phyloP scores from a whole-genome alignment of 352 stramenopile species.

The Phytophthora capsici region DNA sequence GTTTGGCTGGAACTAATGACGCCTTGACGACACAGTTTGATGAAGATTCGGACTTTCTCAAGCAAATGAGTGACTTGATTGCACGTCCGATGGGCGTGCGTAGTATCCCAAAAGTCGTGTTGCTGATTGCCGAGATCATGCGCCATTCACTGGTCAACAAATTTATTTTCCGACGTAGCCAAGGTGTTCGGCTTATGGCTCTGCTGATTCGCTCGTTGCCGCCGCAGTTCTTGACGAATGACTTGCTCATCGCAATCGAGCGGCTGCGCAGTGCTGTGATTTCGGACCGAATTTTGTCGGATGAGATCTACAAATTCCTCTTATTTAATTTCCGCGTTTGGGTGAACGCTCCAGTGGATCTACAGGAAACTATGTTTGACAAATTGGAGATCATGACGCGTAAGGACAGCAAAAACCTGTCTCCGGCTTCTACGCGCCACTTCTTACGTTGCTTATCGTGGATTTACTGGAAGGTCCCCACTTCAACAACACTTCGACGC shows the following conservation, averaged over 20 bases:
- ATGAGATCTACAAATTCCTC: constrained; percentile 86
- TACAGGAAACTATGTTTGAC: constrained; percentile 80
- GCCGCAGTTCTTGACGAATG: constrained; percentile 66
- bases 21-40: constrained; percentile 69
- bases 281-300: constrained; percentile 76
- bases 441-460: constrained; percentile 85
- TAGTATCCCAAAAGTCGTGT: constrained; percentile 77
- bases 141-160: constrained; percentile 89
- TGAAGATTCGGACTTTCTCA: constrained; percentile 76
- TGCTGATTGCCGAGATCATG: constrained; percentile 86
- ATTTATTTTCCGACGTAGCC: constrained; percentile 82
- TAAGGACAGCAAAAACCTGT: constrained; percentile 75
- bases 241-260: constrained; percentile 78
- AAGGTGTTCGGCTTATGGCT: constrained; percentile 75
- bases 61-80: constrained; percentile 79
- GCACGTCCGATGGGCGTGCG: constrained; percentile 70
- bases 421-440: constrained; percentile 76
- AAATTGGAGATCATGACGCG: constrained; percentile 83
- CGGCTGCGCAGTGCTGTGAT: constrained; percentile 75
- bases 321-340: constrained; percentile 89
- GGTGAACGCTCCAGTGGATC: constrained; percentile 74
- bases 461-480: constrained; percentile 75
- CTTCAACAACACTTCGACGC: constrained; percentile 57
- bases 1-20: constrained; percentile 16
- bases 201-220: constrained; percentile 74